Evolutionary conservation across 2,329 filamentous ascomycete genomes (phyloP).

Genomic region (Chaetomiaceae sp.): DNA sequence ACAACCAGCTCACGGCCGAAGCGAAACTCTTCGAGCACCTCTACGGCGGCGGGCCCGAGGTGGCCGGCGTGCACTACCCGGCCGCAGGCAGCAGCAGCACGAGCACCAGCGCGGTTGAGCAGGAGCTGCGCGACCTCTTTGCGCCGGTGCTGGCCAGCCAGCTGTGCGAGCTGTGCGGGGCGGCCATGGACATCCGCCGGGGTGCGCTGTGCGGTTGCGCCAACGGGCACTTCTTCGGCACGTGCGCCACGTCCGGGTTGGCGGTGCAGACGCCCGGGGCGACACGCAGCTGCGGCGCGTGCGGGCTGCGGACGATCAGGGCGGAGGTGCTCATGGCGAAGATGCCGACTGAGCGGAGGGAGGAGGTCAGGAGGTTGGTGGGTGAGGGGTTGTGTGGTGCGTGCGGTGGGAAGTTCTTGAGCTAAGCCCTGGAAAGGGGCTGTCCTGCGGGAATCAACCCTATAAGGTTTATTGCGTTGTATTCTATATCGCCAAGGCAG

Average conservation of each 20-base stretch:
- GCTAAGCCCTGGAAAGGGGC: conserved; percentile 19
- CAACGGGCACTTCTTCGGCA: conserved; percentile 35
- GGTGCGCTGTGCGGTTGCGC: conserved; percentile 26
- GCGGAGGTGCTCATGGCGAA: conserved; percentile 34
- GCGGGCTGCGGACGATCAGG: conserved; percentile 45
- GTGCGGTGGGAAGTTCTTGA: conserved; percentile 34
- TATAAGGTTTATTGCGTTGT: no score
- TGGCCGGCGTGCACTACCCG: conserved; percentile 34
- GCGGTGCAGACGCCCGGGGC: conserved; percentile 49
- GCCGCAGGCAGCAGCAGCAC: conserved; percentile 1
- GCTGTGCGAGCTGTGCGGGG: conserved; percentile 38
- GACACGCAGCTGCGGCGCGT: conserved; percentile 50
- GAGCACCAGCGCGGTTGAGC: neutral
- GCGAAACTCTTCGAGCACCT: conserved; percentile 52
- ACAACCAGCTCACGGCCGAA: conserved; percentile 43
- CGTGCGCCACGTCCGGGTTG: conserved; percentile 47
- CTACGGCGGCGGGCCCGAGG: conserved; percentile 46
- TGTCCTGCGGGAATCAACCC: no score
- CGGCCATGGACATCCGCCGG: conserved; percentile 24
- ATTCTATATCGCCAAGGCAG: no score
- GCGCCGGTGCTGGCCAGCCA: conserved; percentile 31
- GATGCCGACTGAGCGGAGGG: conserved; percentile 23
- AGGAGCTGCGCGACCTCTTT: conserved; percentile 34
- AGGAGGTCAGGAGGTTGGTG: conserved; percentile 16
- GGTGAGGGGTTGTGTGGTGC: conserved; percentile 28